Base-by-base conservation (phyloP, 495 filamentous ascomycete genomes). In the Clohesyomyces aquaticus region DNA sequence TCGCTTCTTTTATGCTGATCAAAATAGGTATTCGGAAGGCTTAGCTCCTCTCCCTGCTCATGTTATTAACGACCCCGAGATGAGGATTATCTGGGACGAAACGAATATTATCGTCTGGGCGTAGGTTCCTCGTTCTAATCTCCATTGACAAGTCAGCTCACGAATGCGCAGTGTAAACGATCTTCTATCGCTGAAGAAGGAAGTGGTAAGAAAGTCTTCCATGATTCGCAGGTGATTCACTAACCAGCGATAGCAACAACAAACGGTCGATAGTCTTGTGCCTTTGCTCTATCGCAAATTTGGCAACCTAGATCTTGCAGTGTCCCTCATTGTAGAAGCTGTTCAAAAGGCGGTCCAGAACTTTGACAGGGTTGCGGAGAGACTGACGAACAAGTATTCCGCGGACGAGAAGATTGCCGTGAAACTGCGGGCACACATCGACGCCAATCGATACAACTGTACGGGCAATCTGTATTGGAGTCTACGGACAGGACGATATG, bases 101-200 rank as follows among this genome's bases (percentile, higher is more conserved):
- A 58, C 70, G 1, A 73, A 74, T 23, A 59, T 69, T 12, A 70
- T 66, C 23, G 57, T 63, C 21, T 61, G 58, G 58, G 38, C 38
- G 58, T 61, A 53, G 21, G 51, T 55, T 25, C 4, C 12, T 14
- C 42, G 25, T 19, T 16, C 11, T 29, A 8, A 16, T 25, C 48
- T 41, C 28, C 25, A 23, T 11, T 3, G 3, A 14, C 21, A 41
- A 16, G 11, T n/a, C n/a, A n/a, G 18, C 51, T 55, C 10, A 55
- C 14, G 12, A 14, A 14, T 18, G 3, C 21, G 25, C 19, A 71
- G 63, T 10, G 45, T 69, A n/a, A 77, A 76, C 26, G 75, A 77
- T 50, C 19, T 76, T 1, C 29, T 75, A 1, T 76, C 75, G 1
- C 23, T 77, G 4, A 72, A 67, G 23, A 77, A 77, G 45, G 74